Base-by-base conservation (phyloP, 768 basidiomycete species). In the Trametes elegans region DNA sequence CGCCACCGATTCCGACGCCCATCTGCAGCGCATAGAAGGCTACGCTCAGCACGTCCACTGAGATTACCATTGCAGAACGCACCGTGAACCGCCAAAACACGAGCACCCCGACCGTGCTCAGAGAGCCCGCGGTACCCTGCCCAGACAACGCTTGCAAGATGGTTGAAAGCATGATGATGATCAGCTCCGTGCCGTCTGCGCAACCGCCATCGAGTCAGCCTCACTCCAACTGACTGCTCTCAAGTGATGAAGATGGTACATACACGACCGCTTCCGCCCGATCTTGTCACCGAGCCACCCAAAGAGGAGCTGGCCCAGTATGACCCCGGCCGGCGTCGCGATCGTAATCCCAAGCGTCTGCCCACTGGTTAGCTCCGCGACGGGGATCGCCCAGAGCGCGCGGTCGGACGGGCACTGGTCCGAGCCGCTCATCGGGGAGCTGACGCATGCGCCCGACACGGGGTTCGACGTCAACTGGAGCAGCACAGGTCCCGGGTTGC, bases 291-390 rank as follows among this genome's bases (percentile, higher is more conserved):
- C 76, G 4, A 77, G 66, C 76, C 75, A 76, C 35, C 76, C 76
- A 62, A 77, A 77, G 24, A 76, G 62, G 8, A 77, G 60, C 55
- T 77, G 76, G 4, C 76, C 76, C 34, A 73, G 23, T 38, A 77
- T 59, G 21, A 64, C 75, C 28, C 76, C 76, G 18, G 74, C 63
- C n/a, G 75, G 74, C 11, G 73, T 69, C 3, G 73, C 73, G 48
- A 75, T 73, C 56, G 76, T 77, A 61, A 77, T 62, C 44, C 73
- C 78, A n/a, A 78, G 66, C 49, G 76, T 73, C 59, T 81, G 79
- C 62, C 78, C 76, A 19, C 72, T 43, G 11, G 68, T 72, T 29
- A 81, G n/a, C n/a, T 32, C 31, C 31, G 13, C 31, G 31, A 32
- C 31, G 31, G 31, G 31, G 13, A 32, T 32, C 31, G 31, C 31